phyloP scores from a whole-genome alignment of 2,329 filamentous ascomycete species.

The Paracoccidioides brasiliensis region DNA sequence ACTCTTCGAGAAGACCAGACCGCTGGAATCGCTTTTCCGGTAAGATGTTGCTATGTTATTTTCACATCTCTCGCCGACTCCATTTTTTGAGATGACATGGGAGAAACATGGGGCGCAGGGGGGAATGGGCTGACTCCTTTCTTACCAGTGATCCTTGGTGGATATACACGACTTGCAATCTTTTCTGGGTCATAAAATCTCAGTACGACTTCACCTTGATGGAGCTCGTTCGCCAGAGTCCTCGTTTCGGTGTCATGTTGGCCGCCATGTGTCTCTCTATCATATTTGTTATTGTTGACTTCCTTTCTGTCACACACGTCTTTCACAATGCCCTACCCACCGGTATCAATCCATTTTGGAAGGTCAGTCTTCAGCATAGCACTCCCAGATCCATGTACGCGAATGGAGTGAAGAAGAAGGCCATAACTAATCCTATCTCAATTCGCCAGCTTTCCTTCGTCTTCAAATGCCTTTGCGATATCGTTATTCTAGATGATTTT shows the following conservation, averaged over 20 bases:
- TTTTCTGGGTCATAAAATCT: conserved; percentile 51
- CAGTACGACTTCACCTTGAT: conserved; percentile 46
- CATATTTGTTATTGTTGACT: conserved; percentile 48
- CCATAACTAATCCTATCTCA: not conserved
- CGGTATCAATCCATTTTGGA: conserved; percentile 56
- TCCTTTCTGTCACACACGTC: conserved; percentile 44
- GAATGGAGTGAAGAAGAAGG: not conserved
- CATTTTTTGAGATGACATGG: not conserved
- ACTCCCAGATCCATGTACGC: not conserved
- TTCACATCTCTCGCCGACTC: not conserved
- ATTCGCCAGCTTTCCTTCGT: conserved; percentile 39
- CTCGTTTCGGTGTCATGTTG: conserved; percentile 52
- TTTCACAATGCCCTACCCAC: conserved; percentile 32
- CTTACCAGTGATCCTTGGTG: conserved; percentile 49
- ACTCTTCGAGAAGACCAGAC: conserved; percentile 43
- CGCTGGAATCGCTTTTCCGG: conserved; percentile 48
- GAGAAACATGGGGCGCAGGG: not conserved
- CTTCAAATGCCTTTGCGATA: conserved; percentile 56
- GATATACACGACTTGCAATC: conserved; percentile 47
- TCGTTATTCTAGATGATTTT: conserved; percentile 55
- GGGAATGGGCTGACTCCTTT: not conserved
- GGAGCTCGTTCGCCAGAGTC: conserved; percentile 48
- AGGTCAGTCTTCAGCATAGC: conserved; percentile 15
- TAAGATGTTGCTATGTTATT: conserved; percentile 14
- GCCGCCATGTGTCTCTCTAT: conserved; percentile 48